A percentile compares a stretch with the other conserved stretches of the same genome.
Evolutionary conservation across 1,139 yeast genomes (phyloP).

Genomic region (Suhomyces kunorum): DNA sequence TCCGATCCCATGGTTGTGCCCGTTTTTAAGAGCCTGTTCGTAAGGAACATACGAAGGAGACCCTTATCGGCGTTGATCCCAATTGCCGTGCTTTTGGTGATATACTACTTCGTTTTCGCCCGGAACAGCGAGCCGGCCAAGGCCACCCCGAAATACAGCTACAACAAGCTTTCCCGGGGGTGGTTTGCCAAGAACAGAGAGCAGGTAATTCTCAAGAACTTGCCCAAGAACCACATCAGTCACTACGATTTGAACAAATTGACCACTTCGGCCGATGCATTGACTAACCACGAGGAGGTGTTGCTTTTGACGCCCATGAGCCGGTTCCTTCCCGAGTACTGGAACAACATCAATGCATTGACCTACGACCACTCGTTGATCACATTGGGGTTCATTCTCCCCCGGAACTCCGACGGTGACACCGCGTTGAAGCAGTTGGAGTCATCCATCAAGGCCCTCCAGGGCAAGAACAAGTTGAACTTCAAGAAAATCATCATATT

Average conservation of each 20-base stretch:
- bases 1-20: conserved; percentile 7
- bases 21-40: conserved; percentile 30
- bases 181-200: conserved; percentile 50
- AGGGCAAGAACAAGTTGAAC: conserved; percentile 54
- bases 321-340: conserved; percentile 77
- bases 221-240: conserved; percentile 77
- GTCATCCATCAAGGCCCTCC: conserved; percentile 60
- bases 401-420: conserved; percentile 80
- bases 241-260: conserved; percentile 82
- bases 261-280: conserved; percentile 67
- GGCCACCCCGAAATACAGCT: conserved; percentile 44
- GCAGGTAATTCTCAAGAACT: conserved; percentile 55
- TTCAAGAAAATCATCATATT: conserved; percentile 81
- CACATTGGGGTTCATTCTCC: conserved; percentile 89
- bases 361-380: conserved; percentile 82
- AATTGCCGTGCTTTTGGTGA: conserved; percentile 39
- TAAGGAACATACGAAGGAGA: conserved; percentile 62
- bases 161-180: conserved; percentile 49
- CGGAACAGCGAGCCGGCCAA: conserved; percentile 27
- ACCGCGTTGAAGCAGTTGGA: conserved; percentile 69
- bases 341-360: conserved; percentile 76
- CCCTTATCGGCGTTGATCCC: conserved; percentile 53
- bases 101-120: conserved; percentile 45
- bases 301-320: conserved; percentile 87
- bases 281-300: conserved; percentile 75